These are phyloP conservation scores for Panicum virgatum DNA, from an alignment of 202 grass and related monocot species.

Conservation along the genomic window DNA sequence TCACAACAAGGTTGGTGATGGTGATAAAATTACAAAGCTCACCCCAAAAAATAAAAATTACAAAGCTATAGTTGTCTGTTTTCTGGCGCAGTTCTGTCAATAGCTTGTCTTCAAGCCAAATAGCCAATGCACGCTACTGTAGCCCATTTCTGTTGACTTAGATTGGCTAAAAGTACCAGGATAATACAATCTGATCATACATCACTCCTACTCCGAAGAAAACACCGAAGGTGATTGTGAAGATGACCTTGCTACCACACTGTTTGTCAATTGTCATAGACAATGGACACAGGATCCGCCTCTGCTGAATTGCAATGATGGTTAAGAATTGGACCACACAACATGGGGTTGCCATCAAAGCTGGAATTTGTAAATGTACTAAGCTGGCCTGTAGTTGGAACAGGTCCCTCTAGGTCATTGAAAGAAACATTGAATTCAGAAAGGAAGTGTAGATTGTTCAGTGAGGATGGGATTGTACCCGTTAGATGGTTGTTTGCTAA, in stretches of 20 bases:
- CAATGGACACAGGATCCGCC: background rate
- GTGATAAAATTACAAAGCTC: too few relatives aligned
- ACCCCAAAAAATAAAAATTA: too few relatives aligned
- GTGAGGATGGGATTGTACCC: background rate
- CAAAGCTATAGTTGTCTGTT: too few relatives aligned
- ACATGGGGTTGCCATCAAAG: background rate
- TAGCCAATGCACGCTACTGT: too few relatives aligned
- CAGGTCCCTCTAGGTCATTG: constrained; percentile 2
- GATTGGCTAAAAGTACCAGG: background rate
- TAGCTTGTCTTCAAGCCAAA: too few relatives aligned
- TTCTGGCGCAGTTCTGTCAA: too few relatives aligned
- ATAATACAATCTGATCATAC: constrained; percentile 30
- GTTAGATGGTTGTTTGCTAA: constrained; percentile 35
- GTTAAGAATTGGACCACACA: background rate
- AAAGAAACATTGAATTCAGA: background rate
- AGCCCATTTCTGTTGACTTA: too few relatives aligned
- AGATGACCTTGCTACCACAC: background rate
- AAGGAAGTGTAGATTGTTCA: background rate
- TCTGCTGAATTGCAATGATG: background rate
- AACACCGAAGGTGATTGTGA: background rate
- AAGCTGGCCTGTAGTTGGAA: background rate
- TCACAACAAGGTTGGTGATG: too few relatives aligned
- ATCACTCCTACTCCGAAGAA: constrained; percentile 37
- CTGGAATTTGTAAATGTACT: background rate
- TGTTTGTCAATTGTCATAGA: background rate